Conservation (phyloP, 2,329 filamentous ascomycete genomes). For the Epichloe hybrida region DNA sequence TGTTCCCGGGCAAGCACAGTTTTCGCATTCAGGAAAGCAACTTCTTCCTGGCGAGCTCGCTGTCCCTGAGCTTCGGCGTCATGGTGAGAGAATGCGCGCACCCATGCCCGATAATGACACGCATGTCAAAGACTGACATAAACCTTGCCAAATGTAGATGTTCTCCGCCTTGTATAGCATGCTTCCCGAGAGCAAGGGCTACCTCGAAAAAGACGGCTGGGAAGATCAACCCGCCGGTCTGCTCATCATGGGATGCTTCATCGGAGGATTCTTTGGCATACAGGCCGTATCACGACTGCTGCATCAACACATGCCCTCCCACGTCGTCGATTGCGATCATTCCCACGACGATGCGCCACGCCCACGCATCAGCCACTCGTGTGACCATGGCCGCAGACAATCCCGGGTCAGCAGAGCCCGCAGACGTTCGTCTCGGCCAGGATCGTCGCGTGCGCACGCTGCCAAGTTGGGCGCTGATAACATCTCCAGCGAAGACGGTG, state of each 20-base stretch:
- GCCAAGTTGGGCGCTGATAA: not conserved
- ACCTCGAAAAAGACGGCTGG: slow-evolving; percentile 57
- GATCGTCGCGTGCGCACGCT: slow-evolving; percentile 10
- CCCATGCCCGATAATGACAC: not conserved
- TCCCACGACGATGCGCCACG: slow-evolving; percentile 44
- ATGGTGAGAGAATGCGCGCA: slow-evolving; percentile 50
- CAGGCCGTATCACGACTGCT: slow-evolving; percentile 58
- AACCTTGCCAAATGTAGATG: slow-evolving; percentile 39
- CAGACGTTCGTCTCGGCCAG: slow-evolving; percentile 15
- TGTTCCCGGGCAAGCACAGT: slow-evolving; percentile 56
- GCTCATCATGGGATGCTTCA: slow-evolving; percentile 55
- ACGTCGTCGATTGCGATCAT: slow-evolving; percentile 71
- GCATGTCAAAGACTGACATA: not conserved
- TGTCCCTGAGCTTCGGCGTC: slow-evolving; percentile 89
- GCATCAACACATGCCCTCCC: slow-evolving; percentile 62
- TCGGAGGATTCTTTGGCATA: slow-evolving; percentile 61
- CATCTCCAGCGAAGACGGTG: slow-evolving; percentile 5
- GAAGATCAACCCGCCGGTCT: slow-evolving; percentile 54
- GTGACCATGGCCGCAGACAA: slow-evolving; percentile 13
- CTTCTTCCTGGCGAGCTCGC: slow-evolving; percentile 70
- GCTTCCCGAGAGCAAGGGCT: slow-evolving; percentile 73
- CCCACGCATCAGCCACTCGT: slow-evolving; percentile 14
- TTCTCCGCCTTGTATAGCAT: slow-evolving; percentile 90
- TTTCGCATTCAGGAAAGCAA: slow-evolving; percentile 88
- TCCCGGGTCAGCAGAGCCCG: slow-evolving; percentile 20